Evolutionary conservation across 192 early-diverging fungal species (phyloP).

Genomic region (Entophlyctis helioformis): DNA sequence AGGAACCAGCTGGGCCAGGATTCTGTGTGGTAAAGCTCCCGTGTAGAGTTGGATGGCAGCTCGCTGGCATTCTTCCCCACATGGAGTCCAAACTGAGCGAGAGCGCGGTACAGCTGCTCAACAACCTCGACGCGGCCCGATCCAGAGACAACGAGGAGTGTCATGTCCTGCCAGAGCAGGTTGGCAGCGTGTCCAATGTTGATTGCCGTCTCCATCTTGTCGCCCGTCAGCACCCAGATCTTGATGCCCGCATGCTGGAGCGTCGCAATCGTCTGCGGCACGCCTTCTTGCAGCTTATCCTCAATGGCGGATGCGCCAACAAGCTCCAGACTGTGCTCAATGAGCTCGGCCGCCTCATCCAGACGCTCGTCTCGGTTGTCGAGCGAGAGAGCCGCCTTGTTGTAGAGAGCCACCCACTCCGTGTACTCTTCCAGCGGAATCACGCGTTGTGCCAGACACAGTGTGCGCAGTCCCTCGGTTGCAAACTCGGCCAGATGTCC

Average conservation of each 20-base stretch:
- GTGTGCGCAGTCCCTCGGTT: constrained; percentile 53
- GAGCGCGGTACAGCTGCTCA: not conserved
- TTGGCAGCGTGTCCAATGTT: constrained; percentile 78
- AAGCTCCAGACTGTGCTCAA: constrained; percentile 64
- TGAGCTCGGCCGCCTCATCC: constrained; percentile 62
- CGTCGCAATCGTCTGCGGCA: constrained; percentile 71
- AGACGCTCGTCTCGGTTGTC: constrained; percentile 66
- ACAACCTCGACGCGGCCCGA: not conserved
- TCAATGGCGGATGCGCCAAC: constrained; percentile 84
- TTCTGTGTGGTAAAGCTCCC: not conserved
- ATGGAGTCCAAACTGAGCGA: too few relatives aligned
- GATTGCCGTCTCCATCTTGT: constrained; percentile 84
- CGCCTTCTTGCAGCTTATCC: constrained; percentile 75
- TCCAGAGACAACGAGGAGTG: constrained; percentile 12
- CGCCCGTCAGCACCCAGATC: constrained; percentile 88
- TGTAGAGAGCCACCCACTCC: constrained; percentile 55
- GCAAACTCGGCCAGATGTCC: too few relatives aligned
- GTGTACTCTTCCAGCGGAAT: constrained; percentile 64
- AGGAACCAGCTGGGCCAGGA: too few relatives aligned
- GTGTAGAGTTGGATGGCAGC: not conserved
- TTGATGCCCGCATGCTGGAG: constrained; percentile 66
- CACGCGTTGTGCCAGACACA: constrained; percentile 71
- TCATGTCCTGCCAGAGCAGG: constrained; percentile 39
- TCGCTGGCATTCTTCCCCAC: too few relatives aligned
- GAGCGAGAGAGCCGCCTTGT: constrained; percentile 59